These are phyloP conservation scores for Durotheca rogersii DNA, from an alignment of 495 filamentous ascomycete species.

Conservation along the genomic window DNA sequence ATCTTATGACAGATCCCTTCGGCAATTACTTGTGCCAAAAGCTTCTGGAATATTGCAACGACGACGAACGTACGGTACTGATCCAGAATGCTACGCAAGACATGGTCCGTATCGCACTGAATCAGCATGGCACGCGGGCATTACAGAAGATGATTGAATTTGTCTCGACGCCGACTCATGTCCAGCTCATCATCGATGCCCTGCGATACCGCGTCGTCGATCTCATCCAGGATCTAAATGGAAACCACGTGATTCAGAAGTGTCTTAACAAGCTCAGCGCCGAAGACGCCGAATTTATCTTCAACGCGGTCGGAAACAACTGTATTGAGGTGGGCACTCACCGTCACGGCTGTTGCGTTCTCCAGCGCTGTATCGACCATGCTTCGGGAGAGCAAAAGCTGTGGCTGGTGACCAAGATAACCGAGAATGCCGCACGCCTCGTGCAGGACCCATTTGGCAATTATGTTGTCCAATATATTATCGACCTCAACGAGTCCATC, in stretches of 20 bases:
- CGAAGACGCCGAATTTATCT: slow-evolving; percentile 90
- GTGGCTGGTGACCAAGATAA: slow-evolving; percentile 83
- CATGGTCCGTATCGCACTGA: slow-evolving; percentile 88
- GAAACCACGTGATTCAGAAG: slow-evolving; percentile 98
- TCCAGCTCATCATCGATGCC: slow-evolving; percentile 77
- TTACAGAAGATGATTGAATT: slow-evolving; percentile 99
- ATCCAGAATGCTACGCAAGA: slow-evolving; percentile 83
- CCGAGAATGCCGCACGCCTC: slow-evolving; percentile 72
- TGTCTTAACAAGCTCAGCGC: slow-evolving; percentile 89
- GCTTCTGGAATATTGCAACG: slow-evolving; percentile 85
- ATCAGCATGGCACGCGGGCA: slow-evolving; percentile 94
- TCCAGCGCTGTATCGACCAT: slow-evolving; percentile 97
- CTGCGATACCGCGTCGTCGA: slow-evolving; percentile 79
- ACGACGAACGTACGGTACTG: slow-evolving; percentile 89
- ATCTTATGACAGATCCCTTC: slow-evolving; percentile 98
- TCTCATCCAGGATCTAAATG: slow-evolving; percentile 93
- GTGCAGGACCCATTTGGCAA: slow-evolving; percentile 98
- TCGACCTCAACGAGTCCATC: slow-evolving; percentile 78
- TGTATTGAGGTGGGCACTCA: slow-evolving; percentile 94
- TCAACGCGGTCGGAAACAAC: slow-evolving; percentile 81
- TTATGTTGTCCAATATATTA: slow-evolving; percentile 97
- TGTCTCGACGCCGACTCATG: slow-evolving; percentile 75
- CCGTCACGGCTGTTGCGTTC: slow-evolving; percentile 95
- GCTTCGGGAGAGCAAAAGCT: slow-evolving; percentile 86
- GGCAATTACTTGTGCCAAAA: slow-evolving; percentile 99